A percentile compares a stretch with the other conserved stretches of the same genome.
Conservation (phyloP, 129 eudicot genomes). For the Ambrosia trifida region DNA sequence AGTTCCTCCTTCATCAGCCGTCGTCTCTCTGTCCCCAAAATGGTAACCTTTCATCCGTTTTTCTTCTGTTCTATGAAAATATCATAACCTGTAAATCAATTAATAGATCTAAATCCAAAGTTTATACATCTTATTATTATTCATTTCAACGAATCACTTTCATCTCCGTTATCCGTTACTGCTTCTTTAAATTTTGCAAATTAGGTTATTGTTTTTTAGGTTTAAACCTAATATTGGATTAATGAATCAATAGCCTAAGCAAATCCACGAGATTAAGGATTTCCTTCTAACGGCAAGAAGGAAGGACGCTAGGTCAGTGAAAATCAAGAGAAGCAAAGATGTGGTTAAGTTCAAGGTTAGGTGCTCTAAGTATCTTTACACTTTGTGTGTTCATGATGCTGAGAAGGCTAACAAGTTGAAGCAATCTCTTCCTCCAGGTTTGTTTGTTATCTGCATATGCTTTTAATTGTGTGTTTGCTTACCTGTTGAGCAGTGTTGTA, state of each 20-base stretch:
- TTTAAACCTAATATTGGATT: no score
- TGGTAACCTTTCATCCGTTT: not conserved
- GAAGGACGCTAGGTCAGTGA: constrained; percentile 54
- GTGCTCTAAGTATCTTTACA: constrained; percentile 50
- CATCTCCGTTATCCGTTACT: no score
- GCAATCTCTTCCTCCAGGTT: constrained; percentile 58
- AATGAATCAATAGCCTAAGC: constrained; percentile 38
- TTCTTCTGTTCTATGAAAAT: not conserved
- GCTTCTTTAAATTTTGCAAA: not conserved
- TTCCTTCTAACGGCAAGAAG: constrained; percentile 58
- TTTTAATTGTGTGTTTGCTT: not conserved
- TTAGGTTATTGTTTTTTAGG: not conserved
- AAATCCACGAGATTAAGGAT: constrained; percentile 55
- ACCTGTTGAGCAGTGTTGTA: no score
- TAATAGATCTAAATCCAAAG: not conserved
- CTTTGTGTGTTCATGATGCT: constrained; percentile 44
- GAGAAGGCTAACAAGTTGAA: constrained; percentile 52
- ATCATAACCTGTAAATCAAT: not conserved
- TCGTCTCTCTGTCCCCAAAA: not conserved
- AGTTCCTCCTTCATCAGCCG: not conserved
- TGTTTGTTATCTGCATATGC: not conserved
- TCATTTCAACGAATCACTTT: not conserved
- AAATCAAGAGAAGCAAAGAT: constrained; percentile 51
- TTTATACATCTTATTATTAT: not conserved
- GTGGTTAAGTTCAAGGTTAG: constrained; percentile 51